These are phyloP conservation scores for Pseudocercospora musae DNA, from an alignment of 2,329 filamentous ascomycete genomes.

Conservation along the genomic window DNA sequence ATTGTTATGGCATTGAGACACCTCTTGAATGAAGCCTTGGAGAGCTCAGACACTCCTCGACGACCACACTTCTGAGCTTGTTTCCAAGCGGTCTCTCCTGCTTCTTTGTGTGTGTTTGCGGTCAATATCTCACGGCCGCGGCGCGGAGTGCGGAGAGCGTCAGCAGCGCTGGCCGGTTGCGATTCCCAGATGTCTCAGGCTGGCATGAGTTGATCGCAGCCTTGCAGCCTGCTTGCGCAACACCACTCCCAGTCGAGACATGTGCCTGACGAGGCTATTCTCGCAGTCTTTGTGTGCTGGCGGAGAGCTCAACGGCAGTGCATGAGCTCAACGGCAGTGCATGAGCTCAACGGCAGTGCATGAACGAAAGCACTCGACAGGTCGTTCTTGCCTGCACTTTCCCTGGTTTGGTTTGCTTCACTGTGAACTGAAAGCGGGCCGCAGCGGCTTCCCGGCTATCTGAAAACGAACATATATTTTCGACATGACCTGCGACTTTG, in stretches of 20 bases:
- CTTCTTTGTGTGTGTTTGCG: not conserved
- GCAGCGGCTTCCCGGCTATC: not conserved
- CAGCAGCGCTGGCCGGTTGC: not conserved
- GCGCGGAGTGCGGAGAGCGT: too few relatives aligned
- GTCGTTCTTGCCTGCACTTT: not conserved
- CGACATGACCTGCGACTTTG: not conserved
- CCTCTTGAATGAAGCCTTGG: too few relatives aligned
- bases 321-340: too few relatives aligned
- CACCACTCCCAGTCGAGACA: not conserved
- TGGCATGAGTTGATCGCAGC: not conserved
- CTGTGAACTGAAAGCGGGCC: not conserved
- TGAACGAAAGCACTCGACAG: too few relatives aligned
- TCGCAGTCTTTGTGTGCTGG: too few relatives aligned
- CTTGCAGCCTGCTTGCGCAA: not conserved
- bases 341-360: too few relatives aligned
- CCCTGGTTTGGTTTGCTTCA: not conserved
- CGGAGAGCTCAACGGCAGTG: too few relatives aligned
- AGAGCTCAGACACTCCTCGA: too few relatives aligned
- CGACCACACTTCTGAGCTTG: too few relatives aligned
- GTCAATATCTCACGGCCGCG: too few relatives aligned
- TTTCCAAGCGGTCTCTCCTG: not conserved
- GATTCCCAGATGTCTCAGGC: not conserved
- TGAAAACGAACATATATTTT: not conserved
- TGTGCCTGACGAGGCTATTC: too few relatives aligned
- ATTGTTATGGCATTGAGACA: too few relatives aligned